A percentile compares a stretch with the other conserved stretches of the same genome.
These are phyloP conservation scores for Diaporthe batatas DNA, from an alignment of 2,329 filamentous ascomycete species.

Conservation along the genomic window DNA sequence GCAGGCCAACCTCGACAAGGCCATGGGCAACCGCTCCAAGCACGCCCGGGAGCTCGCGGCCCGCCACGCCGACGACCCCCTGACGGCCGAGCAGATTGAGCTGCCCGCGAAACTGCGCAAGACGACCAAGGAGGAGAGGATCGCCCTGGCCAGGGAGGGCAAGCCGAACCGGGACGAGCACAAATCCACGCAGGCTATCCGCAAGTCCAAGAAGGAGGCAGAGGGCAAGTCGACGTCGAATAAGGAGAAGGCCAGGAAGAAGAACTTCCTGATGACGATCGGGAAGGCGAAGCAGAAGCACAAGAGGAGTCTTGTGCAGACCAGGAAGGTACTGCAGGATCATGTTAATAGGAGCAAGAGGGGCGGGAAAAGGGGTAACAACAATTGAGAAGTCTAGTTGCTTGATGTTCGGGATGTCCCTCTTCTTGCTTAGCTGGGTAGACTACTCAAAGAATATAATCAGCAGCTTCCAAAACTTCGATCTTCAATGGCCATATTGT, in stretches of 20 bases:
- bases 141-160: slow-evolving; percentile 85
- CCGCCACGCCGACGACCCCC: slow-evolving; percentile 85
- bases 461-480: neutral
- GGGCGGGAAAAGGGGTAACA: slow-evolving; percentile 85
- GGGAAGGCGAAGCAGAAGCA: slow-evolving; percentile 96
- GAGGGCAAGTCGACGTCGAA: slow-evolving; percentile 98
- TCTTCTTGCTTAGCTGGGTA: too few relatives aligned
- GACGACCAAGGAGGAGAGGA: slow-evolving; percentile 88
- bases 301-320: slow-evolving; percentile 92
- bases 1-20: slow-evolving; percentile 77
- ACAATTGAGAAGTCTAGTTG: neutral
- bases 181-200: slow-evolving; percentile 85
- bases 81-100: slow-evolving; percentile 94
- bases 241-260: slow-evolving; percentile 94
- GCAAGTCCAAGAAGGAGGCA: slow-evolving; percentile 87
- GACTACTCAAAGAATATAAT: neutral
- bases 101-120: slow-evolving; percentile 86
- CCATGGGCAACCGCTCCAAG: slow-evolving; percentile 62
- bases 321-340: slow-evolving; percentile 81
- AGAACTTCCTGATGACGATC: slow-evolving; percentile 99
- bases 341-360: slow-evolving; percentile 88
- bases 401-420: neutral
- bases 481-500: neutral
- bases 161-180: slow-evolving; percentile 84
- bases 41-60: slow-evolving; percentile 63